Conservation (phyloP, 2,329 filamentous ascomycete species). For the Biscogniauxia sp. region DNA sequence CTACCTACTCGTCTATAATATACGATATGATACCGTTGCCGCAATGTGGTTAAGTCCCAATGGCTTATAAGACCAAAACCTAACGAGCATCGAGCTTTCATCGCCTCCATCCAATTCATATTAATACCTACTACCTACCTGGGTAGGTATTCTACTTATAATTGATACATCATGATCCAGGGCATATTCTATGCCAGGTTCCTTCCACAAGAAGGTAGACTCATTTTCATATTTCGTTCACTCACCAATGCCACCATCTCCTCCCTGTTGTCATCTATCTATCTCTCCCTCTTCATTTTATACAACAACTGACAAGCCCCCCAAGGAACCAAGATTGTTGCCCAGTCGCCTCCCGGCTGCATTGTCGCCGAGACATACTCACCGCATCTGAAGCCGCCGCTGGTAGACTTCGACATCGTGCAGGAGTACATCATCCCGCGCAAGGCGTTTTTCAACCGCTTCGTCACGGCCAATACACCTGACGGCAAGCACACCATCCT, state of each 20-base stretch:
- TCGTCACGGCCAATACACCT: constrained; percentile 74
- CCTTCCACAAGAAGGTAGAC: constrained; percentile 60
- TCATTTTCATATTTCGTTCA: not conserved
- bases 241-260: too few species aligned
- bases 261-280: too few species aligned
- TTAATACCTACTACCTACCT: not conserved
- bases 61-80: not conserved
- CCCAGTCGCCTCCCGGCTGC: constrained; percentile 61
- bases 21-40: not conserved
- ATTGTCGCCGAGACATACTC: constrained; percentile 47
- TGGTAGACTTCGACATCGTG: constrained; percentile 83
- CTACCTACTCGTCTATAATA: not conserved
- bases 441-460: constrained; percentile 91
- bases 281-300: too few species aligned
- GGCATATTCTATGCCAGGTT: constrained; percentile 71
- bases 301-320: too few species aligned
- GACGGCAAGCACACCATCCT: constrained; percentile 72
- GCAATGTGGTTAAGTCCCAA: not conserved
- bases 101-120: not conserved
- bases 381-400: constrained; percentile 51
- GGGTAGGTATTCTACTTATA: too few species aligned
- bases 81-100: not conserved
- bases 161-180: constrained; percentile 60
- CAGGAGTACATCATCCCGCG: constrained; percentile 93
- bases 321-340: constrained; percentile 60